Base-by-base conservation (phyloP, 345 rosid species). In the Carallia pectinifolia region DNA sequence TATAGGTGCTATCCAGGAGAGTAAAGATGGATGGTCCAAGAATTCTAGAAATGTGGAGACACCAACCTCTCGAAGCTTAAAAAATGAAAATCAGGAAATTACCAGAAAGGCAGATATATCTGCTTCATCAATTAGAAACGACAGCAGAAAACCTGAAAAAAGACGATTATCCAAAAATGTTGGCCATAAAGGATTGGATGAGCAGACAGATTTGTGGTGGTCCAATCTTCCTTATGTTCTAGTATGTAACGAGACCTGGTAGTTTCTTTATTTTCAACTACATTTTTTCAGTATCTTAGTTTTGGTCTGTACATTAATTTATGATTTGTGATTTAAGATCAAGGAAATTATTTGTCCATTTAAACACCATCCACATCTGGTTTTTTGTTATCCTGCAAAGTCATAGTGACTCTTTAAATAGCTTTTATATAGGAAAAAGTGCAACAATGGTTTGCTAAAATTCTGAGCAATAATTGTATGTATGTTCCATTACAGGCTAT, bases 141-240 rank as follows among this genome's bases (percentile, higher is more conserved):
- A 69, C 44, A 62, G 50, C 36, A 73, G 74, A 71, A 71, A 73
- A 55, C 66, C 44, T 64, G 65, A 36, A 33, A 78, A 50, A 76
- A 67, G 74, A 70, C 68, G 67, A 33, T 18, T 30, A 30, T 62
- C 67, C 17, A 50, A 73, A 53, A 69, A 76, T 62, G 66, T n/a
- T 10, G 66, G 65, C 73, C 74, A 68, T 70, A 83, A 68, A 53
- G 69, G 73, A 66, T 63, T 86, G 48, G 83, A 53, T 67, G 59
- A 68, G 18, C 66, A 58, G 44, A 56, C 71, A 63, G 62, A 77
- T 64, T 34, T 79, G 47, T 90, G 98, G 97, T 90, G 97, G 98
- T 71, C 79, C 69, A 89, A 86, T 52, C 93, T 90, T 78, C 89
- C 90, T 12, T 89, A 85, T 77, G 89, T 86, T 71, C 71, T 87